Percentiles rank a stretch among this genome's conserved stretches.
Evolutionary conservation across 345 rosid species (phyloP).

Genomic region (Trapa bicornis): DNA sequence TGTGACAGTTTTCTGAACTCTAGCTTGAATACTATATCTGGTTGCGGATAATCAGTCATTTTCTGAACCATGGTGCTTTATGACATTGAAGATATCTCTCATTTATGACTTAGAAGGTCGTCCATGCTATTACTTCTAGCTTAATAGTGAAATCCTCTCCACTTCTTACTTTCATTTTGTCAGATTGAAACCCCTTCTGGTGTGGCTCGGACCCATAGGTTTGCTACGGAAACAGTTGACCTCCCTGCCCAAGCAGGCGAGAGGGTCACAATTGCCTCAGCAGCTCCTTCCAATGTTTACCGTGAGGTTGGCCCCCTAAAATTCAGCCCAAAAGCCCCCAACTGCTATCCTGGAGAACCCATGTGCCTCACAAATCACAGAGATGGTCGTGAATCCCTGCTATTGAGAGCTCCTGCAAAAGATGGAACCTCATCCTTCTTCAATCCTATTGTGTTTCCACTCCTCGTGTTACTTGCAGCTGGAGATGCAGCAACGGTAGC

Average conservation of each 20-base stretch:
- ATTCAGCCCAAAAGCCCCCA: constrained; percentile 65
- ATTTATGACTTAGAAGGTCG: background rate
- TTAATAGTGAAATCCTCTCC: background rate
- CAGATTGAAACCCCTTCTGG: constrained; percentile 89
- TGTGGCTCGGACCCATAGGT: constrained; percentile 67
- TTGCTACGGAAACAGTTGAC: constrained; percentile 85
- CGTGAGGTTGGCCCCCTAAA: constrained; percentile 77
- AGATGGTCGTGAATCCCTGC: constrained; percentile 50
- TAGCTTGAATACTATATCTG: background rate
- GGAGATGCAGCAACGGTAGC: constrained; percentile 89
- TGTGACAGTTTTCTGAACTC: background rate
- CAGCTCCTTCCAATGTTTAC: constrained; percentile 64
- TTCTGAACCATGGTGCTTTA: background rate
- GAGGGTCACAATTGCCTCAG: constrained; percentile 80
- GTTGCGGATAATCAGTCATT: background rate
- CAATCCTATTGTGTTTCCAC: constrained; percentile 51
- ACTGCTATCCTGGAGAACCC: constrained; percentile 75
- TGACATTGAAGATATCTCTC: background rate
- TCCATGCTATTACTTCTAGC: background rate
- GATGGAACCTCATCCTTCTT: constrained; percentile 47
- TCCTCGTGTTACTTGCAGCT: constrained; percentile 62
- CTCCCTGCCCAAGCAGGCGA: constrained; percentile 96
- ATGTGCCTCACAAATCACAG: constrained; percentile 81
- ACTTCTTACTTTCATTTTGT: constrained; percentile 9
- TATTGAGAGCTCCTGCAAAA: constrained; percentile 64